Evolutionary conservation across 768 basidiomycete genomes (phyloP), one percentile per base, ranked within the genome.

Genomic region (Cystofilobasidium bisporidii): DNA sequence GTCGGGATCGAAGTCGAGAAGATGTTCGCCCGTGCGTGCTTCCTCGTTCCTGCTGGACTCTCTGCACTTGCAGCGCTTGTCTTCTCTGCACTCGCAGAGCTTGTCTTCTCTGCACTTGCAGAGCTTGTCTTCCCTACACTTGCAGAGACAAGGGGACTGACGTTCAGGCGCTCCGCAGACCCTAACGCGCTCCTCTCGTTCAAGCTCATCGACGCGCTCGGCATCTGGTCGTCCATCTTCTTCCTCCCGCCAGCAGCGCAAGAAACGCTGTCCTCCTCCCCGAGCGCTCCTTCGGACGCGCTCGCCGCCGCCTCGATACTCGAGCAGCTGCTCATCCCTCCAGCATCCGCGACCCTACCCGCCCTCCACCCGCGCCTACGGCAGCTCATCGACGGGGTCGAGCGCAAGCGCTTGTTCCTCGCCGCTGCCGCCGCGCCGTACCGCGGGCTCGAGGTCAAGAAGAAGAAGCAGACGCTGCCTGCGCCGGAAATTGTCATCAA

Each of bases 1-100:
- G 84, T 92, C 8, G 93, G 93, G 0, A 88, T 88, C 70, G 96
- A 99, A 76, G 73, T 98, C 18, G 83, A 87, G 70, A 99, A 98
- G 76, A 98, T 97, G 89, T 82, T 98, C 75, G 85, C 85, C 80
- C 87, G 94, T 87, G 30, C 41, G 70, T 68, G 15, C 63, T 1
- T 14, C 18, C 20, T 53, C 5, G n/a, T 30, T 41, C 17, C n/a
- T n/a, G n/a, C n/a, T n/a, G n/a, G n/a, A n/a, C n/a, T 11, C 15
- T 22, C 38, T 40, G 53, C 32, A 26, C 3, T 17, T 6, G 5
- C 3, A 0, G 41, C 40, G 24, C 22, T 30, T n/a, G 24, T 20
- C 33, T 40, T 47, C 17, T 26, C 15, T 32, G 61, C 61, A 56
- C n/a, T 63, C 40, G 32, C 40, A n/a, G 6, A 41, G n/a, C 45